Conservation (phyloP, 2,329 filamentous ascomycete species). For the Neoscytalidium dimidiatum region DNA sequence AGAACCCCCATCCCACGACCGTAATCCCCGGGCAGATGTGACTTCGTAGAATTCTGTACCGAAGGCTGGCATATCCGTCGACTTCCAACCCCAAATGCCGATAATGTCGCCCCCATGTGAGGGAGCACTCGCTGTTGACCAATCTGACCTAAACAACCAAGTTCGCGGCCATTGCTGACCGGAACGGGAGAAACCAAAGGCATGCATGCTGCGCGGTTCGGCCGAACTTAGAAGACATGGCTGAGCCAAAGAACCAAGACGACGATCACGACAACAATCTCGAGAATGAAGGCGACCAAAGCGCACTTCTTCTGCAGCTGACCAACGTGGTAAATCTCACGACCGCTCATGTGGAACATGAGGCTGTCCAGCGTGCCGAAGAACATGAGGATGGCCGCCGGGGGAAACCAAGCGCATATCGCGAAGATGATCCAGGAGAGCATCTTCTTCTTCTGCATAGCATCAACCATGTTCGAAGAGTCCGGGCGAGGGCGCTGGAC, state of each 20-base stretch:
- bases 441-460: not conserved
- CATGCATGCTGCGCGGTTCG: not conserved
- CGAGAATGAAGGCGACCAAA: not conserved
- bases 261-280: not conserved
- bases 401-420: slow-evolving; percentile 2
- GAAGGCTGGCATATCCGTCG: not conserved
- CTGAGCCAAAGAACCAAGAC: slow-evolving; percentile 4
- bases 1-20: not conserved
- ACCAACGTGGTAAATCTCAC: not conserved
- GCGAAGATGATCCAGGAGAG: slow-evolving; percentile 13
- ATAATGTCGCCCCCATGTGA: not conserved
- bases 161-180: no score
- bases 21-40: not conserved
- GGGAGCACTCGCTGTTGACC: not conserved
- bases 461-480: not conserved
- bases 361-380: not conserved
- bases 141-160: not conserved
- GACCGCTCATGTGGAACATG: slow-evolving; percentile 5
- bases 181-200: not conserved
- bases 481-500: not conserved
- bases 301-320: slow-evolving; percentile 9
- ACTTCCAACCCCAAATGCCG: not conserved
- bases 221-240: not conserved
- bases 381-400: not conserved
- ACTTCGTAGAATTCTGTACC: not conserved